A percentile compares a stretch with the other conserved stretches of the same genome.
phyloP scores from a whole-genome alignment of 208 protist genomes.

The Trypanosoma lewisi region DNA sequence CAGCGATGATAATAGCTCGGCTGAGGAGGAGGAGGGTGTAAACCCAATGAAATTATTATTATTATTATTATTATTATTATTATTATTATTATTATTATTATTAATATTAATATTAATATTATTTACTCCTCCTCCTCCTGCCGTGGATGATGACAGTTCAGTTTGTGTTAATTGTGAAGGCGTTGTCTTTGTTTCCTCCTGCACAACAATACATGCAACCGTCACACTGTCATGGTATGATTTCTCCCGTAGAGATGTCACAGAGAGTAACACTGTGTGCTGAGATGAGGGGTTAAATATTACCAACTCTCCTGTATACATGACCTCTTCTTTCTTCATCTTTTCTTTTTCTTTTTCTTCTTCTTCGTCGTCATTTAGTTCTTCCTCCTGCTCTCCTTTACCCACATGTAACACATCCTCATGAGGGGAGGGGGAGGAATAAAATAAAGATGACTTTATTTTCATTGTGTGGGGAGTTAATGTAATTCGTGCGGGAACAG shows the following conservation, averaged over 20 bases:
- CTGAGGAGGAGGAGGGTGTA: too few relatives aligned
- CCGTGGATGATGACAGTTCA: too few relatives aligned
- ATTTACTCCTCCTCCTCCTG: too few relatives aligned
- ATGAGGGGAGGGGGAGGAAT: too few relatives aligned
- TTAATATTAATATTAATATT: too few relatives aligned
- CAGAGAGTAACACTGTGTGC: slow-evolving; percentile 22
- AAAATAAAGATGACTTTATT: too few relatives aligned
- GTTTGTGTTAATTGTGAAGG: neutral
- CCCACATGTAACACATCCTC: too few relatives aligned
- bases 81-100: too few relatives aligned
- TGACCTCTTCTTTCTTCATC: slow-evolving; percentile 15
- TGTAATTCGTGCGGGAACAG: slow-evolving; percentile 32
- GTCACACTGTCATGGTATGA: slow-evolving; percentile 9
- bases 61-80: neutral
- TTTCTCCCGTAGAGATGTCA: slow-evolving; percentile 17
- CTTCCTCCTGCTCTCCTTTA: too few relatives aligned
- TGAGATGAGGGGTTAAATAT: slow-evolving; percentile 45
- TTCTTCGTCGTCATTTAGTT: neutral
- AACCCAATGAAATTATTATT: too few relatives aligned
- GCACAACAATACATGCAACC: slow-evolving; percentile 2
- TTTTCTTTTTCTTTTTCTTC: neutral
- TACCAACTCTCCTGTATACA: slow-evolving; percentile 54
- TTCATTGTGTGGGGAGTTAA: slow-evolving; percentile 15
- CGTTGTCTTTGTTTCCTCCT: neutral
- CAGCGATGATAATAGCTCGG: too few relatives aligned